Percentiles rank a stretch among this genome's conserved stretches.
phyloP scores from a whole-genome alignment of 2,329 filamentous ascomycete genomes.

The Coccinonectria pachysandricola region DNA sequence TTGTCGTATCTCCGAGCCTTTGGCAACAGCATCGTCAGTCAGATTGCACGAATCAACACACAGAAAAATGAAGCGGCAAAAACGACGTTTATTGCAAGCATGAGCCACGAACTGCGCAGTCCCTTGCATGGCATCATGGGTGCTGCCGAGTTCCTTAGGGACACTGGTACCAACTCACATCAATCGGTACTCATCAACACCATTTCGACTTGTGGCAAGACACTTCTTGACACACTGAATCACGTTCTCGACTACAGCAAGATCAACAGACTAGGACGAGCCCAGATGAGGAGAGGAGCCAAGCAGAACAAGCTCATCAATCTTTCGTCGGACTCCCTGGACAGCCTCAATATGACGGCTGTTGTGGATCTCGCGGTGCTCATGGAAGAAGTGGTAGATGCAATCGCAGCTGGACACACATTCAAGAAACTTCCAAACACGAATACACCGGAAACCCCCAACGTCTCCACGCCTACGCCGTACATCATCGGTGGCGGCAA shows the following conservation, averaged over 20 bases:
- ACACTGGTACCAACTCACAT: slow-evolving; percentile 27
- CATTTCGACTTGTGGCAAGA: slow-evolving; percentile 36
- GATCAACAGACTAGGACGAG: slow-evolving; percentile 25
- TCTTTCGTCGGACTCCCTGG: slow-evolving; percentile 18
- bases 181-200: slow-evolving; percentile 34
- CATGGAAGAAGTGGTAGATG: slow-evolving; percentile 30
- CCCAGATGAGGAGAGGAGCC: slow-evolving; percentile 12
- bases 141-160: slow-evolving; percentile 38
- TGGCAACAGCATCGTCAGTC: slow-evolving; percentile 33
- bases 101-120: slow-evolving; percentile 47
- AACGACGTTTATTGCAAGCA: slow-evolving; percentile 47
- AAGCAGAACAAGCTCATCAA: slow-evolving; percentile 12
- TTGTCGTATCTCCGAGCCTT: slow-evolving; percentile 26
- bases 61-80: slow-evolving; percentile 42
- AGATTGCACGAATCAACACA: slow-evolving; percentile 43
- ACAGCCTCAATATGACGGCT: slow-evolving; percentile 22
- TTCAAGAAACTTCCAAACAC: slow-evolving; percentile 19
- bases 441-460: slow-evolving; percentile 2
- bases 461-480: background rate
- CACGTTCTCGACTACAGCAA: slow-evolving; percentile 37
- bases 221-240: slow-evolving; percentile 38
- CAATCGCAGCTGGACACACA: slow-evolving; percentile 27
- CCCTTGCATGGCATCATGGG: slow-evolving; percentile 48
- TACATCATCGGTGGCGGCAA: slow-evolving; percentile 11
- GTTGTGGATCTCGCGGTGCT: slow-evolving; percentile 24